Evolutionary conservation across 805 yeast genomes (phyloP), one percentile per base, ranked within the genome.

Genomic region (Tetrapisispora nanseiensis): DNA sequence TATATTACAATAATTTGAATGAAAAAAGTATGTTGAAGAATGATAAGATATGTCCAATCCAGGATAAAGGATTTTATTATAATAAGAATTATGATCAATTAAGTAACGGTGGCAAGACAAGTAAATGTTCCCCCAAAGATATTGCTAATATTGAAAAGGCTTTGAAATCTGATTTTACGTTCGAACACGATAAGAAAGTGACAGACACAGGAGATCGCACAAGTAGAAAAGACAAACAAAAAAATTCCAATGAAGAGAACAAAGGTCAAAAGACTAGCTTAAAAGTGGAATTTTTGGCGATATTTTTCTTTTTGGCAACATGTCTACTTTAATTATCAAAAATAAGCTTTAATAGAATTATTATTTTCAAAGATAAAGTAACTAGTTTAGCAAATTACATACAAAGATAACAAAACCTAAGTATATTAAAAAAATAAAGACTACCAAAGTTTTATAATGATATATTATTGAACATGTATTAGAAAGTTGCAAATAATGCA

Each of bases 1-100:
- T 80, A 59, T 82, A 73, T 41, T 78, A 78, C 61, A 60, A 60
- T 39, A 35, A 18, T 16, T 13, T 35, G 18, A 21, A 35, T 35
- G 38, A 35, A 16, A 30, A 30, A 20, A 24, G 23, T 4, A 65
- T 64, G 31, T 71, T 79, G 46, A 68, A 66, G 3, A 47, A 49
- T 6, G 39, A 37, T 6, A 47, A 48, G 3, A 40, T 39, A 4
- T 66, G 71, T 44, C 64, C 63, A 8, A 27, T 53, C 15, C 31
- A 37, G 12, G 51, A 50, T 29, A 43, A 42, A 11, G 48, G 54
- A 36, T 41, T 57, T n/a, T 48, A 41, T 33, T 59, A 47, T 31
- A 58, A 59, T 40, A 37, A 26, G 2, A 41, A 37, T 23, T 23
- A 22, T 16, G 37, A 33, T 21, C n/a, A 15, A n/a, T 16, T 35